These are phyloP conservation scores for Colletotrichum sojae DNA, from an alignment of 2,329 filamentous ascomycete species.

Conservation along the genomic window DNA sequence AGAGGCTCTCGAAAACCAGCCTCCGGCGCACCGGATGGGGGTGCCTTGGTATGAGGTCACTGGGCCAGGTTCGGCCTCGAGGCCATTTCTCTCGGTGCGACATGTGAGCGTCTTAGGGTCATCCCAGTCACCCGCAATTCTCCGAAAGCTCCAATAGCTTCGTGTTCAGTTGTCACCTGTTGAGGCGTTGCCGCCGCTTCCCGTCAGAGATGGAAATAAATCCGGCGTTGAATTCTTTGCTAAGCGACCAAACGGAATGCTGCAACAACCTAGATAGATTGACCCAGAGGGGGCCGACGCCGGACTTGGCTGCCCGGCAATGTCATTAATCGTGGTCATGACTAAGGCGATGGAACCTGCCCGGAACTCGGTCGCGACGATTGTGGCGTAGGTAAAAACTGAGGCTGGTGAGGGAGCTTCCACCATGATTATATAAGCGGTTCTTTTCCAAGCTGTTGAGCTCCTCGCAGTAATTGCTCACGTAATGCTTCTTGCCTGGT, in stretches of 20 bases:
- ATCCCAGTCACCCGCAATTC: constrained; percentile 35
- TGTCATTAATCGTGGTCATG: not conserved
- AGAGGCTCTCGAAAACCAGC: constrained; percentile 22
- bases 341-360: not conserved
- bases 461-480: not conserved
- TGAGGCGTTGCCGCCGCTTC: not conserved
- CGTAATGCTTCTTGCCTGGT: not conserved
- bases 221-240: constrained; percentile 14
- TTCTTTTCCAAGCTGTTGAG: not conserved
- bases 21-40: constrained; percentile 34
- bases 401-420: no score
- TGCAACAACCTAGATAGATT: constrained; percentile 3
- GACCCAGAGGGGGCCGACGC: constrained; percentile 21
- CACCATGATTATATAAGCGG: no score
- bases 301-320: constrained; percentile 18
- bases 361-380: not conserved
- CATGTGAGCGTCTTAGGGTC: constrained; percentile 35
- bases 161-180: constrained; percentile 30
- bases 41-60: constrained; percentile 38
- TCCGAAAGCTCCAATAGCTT: constrained; percentile 25
- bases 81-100: constrained; percentile 18
- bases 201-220: constrained; percentile 21
- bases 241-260: constrained; percentile 9
- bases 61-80: constrained; percentile 22
- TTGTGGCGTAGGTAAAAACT: no score